These are phyloP conservation scores for Austroboletus sp. DNA, from an alignment of 1,284 basidiomycete species.

Conservation along the genomic window DNA sequence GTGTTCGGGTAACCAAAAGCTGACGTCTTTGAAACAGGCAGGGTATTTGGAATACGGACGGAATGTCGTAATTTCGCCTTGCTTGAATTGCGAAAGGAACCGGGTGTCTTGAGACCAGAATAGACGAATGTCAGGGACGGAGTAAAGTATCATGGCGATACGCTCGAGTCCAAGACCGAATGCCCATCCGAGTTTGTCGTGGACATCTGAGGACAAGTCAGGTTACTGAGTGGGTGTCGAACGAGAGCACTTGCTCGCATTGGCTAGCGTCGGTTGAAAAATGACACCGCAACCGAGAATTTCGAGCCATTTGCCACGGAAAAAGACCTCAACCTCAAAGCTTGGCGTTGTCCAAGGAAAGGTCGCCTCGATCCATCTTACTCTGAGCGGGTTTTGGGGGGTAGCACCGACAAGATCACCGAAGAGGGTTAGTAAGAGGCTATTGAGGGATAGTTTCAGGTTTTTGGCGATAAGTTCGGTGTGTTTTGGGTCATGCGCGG, in stretches of 20 bases:
- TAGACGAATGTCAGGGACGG: conserved; percentile 96
- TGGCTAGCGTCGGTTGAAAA: conserved; percentile 80
- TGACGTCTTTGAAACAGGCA: conserved; percentile 82
- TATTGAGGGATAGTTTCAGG: conserved; percentile 88
- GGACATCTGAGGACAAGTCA: conserved; percentile 50
- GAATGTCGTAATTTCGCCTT: conserved; percentile 74
- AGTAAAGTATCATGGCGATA: conserved; percentile 96
- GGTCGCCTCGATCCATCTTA: conserved; percentile 96
- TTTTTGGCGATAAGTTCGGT: conserved; percentile 74
- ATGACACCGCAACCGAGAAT: conserved; percentile 93
- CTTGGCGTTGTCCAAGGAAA: conserved; percentile 98
- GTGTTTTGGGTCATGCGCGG: conserved; percentile 63
- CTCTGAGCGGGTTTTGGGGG: conserved; percentile 63
- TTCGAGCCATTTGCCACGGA: conserved; percentile 94
- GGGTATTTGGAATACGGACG: conserved; percentile 87
- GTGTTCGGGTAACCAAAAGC: conserved; percentile 74
- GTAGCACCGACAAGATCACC: conserved; percentile 47
- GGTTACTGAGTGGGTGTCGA: neutral
- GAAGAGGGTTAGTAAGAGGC: conserved; percentile 81
- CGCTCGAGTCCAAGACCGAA: conserved; percentile 96
- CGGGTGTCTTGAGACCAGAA: conserved; percentile 93
- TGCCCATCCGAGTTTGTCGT: conserved; percentile 90
- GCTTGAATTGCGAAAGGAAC: conserved; percentile 82
- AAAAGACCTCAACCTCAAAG: conserved; percentile 97
- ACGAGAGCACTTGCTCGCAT: conserved; percentile 58